Evolutionary conservation across 805 yeast genomes (phyloP).

Genomic region (Candida michaelii): DNA sequence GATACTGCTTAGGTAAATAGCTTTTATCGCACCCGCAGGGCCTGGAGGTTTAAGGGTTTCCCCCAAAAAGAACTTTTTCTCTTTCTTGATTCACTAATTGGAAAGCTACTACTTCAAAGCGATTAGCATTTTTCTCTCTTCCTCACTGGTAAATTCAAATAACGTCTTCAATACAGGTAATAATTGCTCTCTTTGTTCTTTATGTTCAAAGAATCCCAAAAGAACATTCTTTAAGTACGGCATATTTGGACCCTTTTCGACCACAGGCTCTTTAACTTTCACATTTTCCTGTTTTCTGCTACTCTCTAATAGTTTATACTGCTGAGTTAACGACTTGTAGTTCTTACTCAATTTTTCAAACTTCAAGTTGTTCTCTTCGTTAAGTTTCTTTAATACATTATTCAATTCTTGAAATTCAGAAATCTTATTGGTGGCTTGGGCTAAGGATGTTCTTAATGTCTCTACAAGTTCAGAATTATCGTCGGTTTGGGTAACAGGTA

Average conservation of each 20-base stretch:
- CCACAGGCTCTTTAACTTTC: constrained; percentile 10
- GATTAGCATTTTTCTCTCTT: constrained; percentile 67
- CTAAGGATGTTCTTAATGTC: constrained; percentile 55
- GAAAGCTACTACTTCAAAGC: constrained; percentile 49
- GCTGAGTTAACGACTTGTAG: constrained; percentile 62
- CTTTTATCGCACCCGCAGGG: too few species aligned
- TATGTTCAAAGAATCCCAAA: constrained; percentile 88
- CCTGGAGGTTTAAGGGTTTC: too few species aligned
- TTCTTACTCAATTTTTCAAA: constrained; percentile 68
- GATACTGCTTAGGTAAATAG: too few species aligned
- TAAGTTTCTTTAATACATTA: constrained; percentile 53
- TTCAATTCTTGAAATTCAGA: constrained; percentile 58
- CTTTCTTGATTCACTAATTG: too few species aligned
- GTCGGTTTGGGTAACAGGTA: constrained; percentile 5
- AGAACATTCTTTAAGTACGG: constrained; percentile 87
- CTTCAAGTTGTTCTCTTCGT: constrained; percentile 68
- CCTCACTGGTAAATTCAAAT: constrained; percentile 65
- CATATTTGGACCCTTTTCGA: constrained; percentile 24
- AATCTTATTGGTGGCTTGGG: constrained; percentile 47
- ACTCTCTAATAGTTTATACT: constrained; percentile 48
- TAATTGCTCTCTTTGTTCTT: constrained; percentile 83
- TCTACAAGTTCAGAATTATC: constrained; percentile 30
- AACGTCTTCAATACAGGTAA: constrained; percentile 83
- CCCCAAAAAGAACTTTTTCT: too few species aligned
- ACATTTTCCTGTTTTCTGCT: constrained; percentile 8